A percentile compares a stretch with the other conserved stretches of the same genome.
Evolutionary conservation across 2,329 filamentous ascomycete species (phyloP).

Genomic region (Scytalidium sp.): DNA sequence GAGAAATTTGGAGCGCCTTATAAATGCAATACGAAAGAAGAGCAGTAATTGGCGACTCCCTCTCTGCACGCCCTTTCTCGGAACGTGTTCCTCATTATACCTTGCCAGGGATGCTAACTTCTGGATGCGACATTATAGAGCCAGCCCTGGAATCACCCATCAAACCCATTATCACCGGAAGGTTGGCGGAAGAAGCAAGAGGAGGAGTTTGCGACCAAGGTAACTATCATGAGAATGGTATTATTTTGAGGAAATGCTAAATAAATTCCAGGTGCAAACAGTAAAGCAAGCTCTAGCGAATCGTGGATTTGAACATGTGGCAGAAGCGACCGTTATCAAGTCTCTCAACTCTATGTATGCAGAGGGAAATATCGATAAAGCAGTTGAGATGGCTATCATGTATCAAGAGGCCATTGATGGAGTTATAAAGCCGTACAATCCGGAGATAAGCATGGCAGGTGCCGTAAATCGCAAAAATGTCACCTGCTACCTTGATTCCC

Average conservation of each 20-base stretch:
- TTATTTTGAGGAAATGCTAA: slow-evolving; percentile 6
- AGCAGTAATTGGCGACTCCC: too few relatives aligned
- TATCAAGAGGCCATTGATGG: slow-evolving; percentile 81
- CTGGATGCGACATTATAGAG: neutral
- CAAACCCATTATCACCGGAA: slow-evolving; percentile 62
- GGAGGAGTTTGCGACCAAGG: slow-evolving; percentile 49
- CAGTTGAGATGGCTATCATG: slow-evolving; percentile 72
- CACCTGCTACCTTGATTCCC: slow-evolving; percentile 90
- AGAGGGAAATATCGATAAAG: slow-evolving; percentile 67
- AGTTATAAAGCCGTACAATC: slow-evolving; percentile 71
- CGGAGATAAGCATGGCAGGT: slow-evolving; percentile 70
- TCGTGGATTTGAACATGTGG: slow-evolving; percentile 51
- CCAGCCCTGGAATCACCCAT: slow-evolving; percentile 47
- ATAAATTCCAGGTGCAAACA: slow-evolving; percentile 40
- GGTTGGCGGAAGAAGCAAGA: slow-evolving; percentile 54
- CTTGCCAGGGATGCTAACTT: neutral
- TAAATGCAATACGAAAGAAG: too few relatives aligned
- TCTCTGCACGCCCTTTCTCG: too few relatives aligned
- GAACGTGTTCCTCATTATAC: too few relatives aligned
- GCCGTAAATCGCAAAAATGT: slow-evolving; percentile 83
- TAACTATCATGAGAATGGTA: slow-evolving; percentile 2
- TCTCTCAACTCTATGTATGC: slow-evolving; percentile 61
- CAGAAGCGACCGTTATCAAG: slow-evolving; percentile 61
- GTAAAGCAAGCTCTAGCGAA: slow-evolving; percentile 49
- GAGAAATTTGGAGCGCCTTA: too few relatives aligned